These are phyloP conservation scores for Cladosporium sp. DNA, from an alignment of 2,329 filamentous ascomycete species.

Conservation along the genomic window DNA sequence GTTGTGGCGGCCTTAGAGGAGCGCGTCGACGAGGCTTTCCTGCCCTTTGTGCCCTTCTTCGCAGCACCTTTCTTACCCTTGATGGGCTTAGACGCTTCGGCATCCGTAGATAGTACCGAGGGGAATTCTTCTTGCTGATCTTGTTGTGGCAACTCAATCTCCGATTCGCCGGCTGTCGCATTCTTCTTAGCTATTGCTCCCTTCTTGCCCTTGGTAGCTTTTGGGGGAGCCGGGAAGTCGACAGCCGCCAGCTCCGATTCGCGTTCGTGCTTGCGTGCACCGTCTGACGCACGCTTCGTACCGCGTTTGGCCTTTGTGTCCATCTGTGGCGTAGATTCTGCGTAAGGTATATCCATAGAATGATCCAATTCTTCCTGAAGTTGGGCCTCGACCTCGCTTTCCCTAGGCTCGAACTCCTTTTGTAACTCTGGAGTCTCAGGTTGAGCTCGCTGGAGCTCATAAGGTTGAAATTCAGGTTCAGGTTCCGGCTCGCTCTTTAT, in stretches of 20 bases:
- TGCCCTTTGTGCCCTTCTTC: constrained; percentile 23
- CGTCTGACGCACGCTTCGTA: constrained; percentile 37
- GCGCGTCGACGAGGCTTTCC: constrained; percentile 24
- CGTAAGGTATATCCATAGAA: constrained; percentile 22
- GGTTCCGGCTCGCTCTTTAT: constrained; percentile 21
- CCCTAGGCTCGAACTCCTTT: constrained; percentile 11
- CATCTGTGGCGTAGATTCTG: constrained; percentile 24
- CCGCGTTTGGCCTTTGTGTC: constrained; percentile 26
- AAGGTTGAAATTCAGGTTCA: constrained; percentile 18
- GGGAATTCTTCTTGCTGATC: background rate
- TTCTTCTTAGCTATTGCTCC: background rate
- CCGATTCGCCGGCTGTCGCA: background rate
- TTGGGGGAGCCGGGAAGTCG: constrained; percentile 18
- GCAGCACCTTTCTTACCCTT: constrained; percentile 23
- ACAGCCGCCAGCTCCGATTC: constrained; percentile 20
- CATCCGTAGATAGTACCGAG: background rate
- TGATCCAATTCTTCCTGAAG: constrained; percentile 31
- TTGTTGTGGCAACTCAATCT: background rate
- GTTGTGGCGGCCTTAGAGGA: constrained; percentile 21
- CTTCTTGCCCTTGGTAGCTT: constrained; percentile 27
- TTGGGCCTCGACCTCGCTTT: constrained; percentile 27
- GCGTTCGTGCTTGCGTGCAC: constrained; percentile 26
- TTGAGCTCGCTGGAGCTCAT: constrained; percentile 17
- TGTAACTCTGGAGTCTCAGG: constrained; percentile 13
- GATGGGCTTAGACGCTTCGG: constrained; percentile 18